Base-by-base conservation (phyloP, 2,329 filamentous ascomycete species). In the Fusarium marasasianum region DNA sequence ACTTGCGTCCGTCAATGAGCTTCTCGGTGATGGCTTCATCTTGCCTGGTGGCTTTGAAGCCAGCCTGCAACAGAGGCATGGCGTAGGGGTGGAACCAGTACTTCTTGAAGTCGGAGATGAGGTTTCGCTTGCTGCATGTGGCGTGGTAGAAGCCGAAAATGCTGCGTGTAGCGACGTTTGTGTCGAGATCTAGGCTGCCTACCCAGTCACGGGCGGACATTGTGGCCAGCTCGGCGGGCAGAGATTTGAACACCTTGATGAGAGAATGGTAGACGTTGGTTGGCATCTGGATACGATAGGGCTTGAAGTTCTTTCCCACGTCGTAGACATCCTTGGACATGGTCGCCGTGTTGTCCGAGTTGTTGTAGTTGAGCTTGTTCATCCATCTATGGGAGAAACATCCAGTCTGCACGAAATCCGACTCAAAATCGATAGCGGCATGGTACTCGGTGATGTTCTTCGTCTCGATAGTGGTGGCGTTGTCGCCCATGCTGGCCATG, bases 11-110 rank as follows among this genome's bases (percentile, higher is more conserved):
- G 35, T 83, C 78, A 20, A 83, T 80, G 57, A 76, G 73, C 29
- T 74, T 69, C 17, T 76, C 48, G 3, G 79, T 72, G 55, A 82
- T 79, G 14, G 71, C 65, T 37, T 78, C 66, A 14, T 74, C 62
- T 5, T 66, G 47, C 55, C 72, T 73, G 8, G 79, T 79, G 9
- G 76, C 76, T 24, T 63, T 69, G 54, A 80, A 77, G 8, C 78
- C 72, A 0, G 80, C 80, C 22, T 66, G 74, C 29, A 84, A 72
- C 20, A 85, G 65, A 2, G 79, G 75, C 37, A 78, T 70, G 24
- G 76, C 77, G 56, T 80, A 81, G 8, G 82, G 82, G 47, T 79
- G 81, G 73, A 82, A 85, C 83, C 83, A 85, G 74, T 83, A 76
- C 31, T 76, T 77, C 22, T 76, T 73, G 67, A 80, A 85, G 72